Base-by-base conservation (phyloP, 768 basidiomycete genomes). In the Tulasnella sp. region DNA sequence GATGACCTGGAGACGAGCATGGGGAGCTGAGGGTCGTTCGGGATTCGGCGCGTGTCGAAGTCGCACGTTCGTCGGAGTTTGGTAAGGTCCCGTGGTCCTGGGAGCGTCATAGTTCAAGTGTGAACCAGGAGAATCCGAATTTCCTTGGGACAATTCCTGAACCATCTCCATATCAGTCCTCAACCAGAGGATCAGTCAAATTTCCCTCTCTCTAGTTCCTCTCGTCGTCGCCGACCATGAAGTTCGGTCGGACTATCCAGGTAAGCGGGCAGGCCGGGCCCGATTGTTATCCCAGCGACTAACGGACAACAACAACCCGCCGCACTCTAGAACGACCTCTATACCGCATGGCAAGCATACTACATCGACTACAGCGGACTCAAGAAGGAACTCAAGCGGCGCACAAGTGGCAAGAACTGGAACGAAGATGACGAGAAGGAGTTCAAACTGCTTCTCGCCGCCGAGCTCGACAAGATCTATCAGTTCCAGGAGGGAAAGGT, bases 241-340 rank as follows among this genome's bases (percentile, higher is more conserved):
- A 79, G 48, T 79, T 79, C 44, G 79, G 79, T 29, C 79, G 79
- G 20, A 79, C 80, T 16, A 79, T 79, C 46, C 79, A 79, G 79
- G 79, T 79, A 32, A 26, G 69, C 35, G 35, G 1, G n/a, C 70
- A 61, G 5, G 5, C 23, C 23, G 11, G 4, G 20, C 6, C 67
- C 48, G 57, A n/a, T 37, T 32, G 37, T n/a, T n/a, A n/a, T 40
- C 48, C 46, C 5, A 20, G 29, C 70, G 5, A 37, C 15, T 37
- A 32, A n/a, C 78, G 42, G 11, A 40, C 40, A 35, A 67, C 78
- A 23, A 61, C 44, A 23, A 29, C 18, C 7, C 26, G n/a, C 26
- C 16, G 18, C 26, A 35, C 18, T 1, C 35, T 44, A 79, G 79
- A 80, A 80, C 42, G 46, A 55, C 32, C 74, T 75, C 13, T 79